Conservation (phyloP, 2,329 filamentous ascomycete species). For the Hymenoscyphus infarciens region DNA sequence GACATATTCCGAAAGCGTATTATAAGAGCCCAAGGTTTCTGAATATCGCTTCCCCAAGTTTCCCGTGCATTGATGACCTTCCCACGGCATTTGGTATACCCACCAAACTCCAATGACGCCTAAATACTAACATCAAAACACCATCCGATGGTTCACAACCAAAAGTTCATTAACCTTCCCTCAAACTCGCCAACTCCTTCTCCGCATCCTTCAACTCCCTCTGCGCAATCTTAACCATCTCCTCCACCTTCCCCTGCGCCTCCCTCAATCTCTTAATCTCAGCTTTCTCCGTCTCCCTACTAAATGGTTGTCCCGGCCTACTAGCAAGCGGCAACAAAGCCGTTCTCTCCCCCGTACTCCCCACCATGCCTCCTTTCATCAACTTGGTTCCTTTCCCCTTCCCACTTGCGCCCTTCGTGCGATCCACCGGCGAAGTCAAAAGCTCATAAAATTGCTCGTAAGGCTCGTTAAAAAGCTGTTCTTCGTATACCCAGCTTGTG, state of each 20-base stretch:
- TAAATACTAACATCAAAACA: too few species aligned
- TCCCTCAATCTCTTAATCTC: slow-evolving; percentile 60
- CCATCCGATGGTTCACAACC: too few species aligned
- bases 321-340: slow-evolving; percentile 71
- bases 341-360: slow-evolving; percentile 56
- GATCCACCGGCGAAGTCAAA: slow-evolving; percentile 63
- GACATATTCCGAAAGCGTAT: too few species aligned
- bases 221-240: slow-evolving; percentile 33
- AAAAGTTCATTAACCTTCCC: not conserved
- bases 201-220: slow-evolving; percentile 30
- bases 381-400: slow-evolving; percentile 55
- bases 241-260: slow-evolving; percentile 60
- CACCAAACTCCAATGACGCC: too few species aligned
- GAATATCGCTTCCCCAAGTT: too few species aligned
- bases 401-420: slow-evolving; percentile 45
- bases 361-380: slow-evolving; percentile 38
- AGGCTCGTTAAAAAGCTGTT: slow-evolving; percentile 96
- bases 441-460: slow-evolving; percentile 88
- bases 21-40: too few species aligned
- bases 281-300: slow-evolving; percentile 63
- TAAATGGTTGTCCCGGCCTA: slow-evolving; percentile 68
- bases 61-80: too few species aligned
- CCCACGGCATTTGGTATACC: too few species aligned
- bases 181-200: slow-evolving; percentile 24
- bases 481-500: slow-evolving; percentile 80